phyloP scores from a whole-genome alignment of 164 flowering plant genomes.

The Cinnamomum micranthum region DNA sequence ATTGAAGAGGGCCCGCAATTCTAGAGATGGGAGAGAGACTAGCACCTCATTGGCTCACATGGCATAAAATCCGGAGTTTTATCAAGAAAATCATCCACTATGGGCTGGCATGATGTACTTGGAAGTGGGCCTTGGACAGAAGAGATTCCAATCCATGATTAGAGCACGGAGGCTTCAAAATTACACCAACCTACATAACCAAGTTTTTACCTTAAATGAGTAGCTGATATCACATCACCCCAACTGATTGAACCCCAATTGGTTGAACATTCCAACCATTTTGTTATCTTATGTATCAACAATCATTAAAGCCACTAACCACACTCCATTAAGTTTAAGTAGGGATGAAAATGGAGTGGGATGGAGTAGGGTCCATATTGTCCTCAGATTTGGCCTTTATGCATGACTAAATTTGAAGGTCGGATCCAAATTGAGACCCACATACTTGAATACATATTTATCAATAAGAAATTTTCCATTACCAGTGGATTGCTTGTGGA shows the following conservation, averaged over 20 bases:
- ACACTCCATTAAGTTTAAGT: too few species aligned
- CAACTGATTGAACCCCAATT: neutral
- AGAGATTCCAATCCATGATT: conserved; percentile 17
- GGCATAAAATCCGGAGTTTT: neutral
- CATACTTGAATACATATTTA: too few species aligned
- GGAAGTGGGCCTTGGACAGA: neutral
- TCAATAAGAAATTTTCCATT: too few species aligned
- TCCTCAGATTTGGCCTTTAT: neutral
- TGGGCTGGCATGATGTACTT: conserved; percentile 4
- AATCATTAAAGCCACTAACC: neutral
- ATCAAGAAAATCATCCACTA: conserved; percentile 10
- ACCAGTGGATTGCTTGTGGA: too few species aligned
- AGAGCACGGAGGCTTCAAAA: neutral
- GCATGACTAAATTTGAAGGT: neutral
- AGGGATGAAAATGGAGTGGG: neutral
- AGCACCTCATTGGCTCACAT: neutral
- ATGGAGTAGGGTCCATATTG: neutral
- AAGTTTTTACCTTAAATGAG: neutral
- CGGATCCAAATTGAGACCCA: neutral
- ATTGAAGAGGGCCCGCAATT: conserved; percentile 7
- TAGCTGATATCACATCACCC: neutral
- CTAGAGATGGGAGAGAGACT: conserved; percentile 4
- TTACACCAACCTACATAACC: neutral
- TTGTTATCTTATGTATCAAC: neutral
- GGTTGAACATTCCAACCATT: neutral